Base-by-base conservation (phyloP, 768 basidiomycete genomes). In the Xerocomus brunneocitrinus region DNA sequence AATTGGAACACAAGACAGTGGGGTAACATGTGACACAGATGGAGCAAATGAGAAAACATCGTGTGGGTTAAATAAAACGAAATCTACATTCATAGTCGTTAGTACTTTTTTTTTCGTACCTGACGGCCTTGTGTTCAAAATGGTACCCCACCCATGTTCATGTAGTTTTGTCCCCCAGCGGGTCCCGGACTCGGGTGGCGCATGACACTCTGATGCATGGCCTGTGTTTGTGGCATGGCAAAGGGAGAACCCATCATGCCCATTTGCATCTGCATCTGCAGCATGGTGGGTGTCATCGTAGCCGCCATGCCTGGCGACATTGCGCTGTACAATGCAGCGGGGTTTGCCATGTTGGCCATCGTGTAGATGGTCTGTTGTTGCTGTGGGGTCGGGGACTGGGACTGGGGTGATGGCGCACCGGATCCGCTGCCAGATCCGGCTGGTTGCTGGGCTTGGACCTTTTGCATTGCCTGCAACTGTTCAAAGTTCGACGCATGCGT, bases 141-240 rank as follows among this genome's bases (percentile, higher is more conserved):
- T 3, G 61, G 68, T 34, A 69, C 62, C 9, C 71, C 67, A 42
- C 71, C 68, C 67, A 75, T 74, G 42, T 67, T 73, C 70, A 78
- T 75, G 60, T 76, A 79, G 24, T 70, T 73, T 56, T 76, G 77
- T 50, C 69, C 70, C 16, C 67, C 71, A 48, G 74, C 64, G 10
- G 83, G 84, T 13, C 74, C 79, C 13, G 88, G 86, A 65, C 81
- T 88, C 12, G 87, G 80, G 68, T 91, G 86, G 54, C 89, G 81
- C 87, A 91, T 85, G 52, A 91, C 86, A 58, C 87, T 89, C 63
- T 85, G 84, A 50, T 89, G 88, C 83, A 91, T 89, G n/a, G 87
- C 81, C 57, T 87, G 85, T 36, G 80, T 76, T 58, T 83, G 79
- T 14, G 75, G 71, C 44, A 76, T 78, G 25, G 76, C 77, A 61